phyloP scores from a whole-genome alignment of 2,329 filamentous ascomycete genomes.

The Leptosphaerulina australis region DNA sequence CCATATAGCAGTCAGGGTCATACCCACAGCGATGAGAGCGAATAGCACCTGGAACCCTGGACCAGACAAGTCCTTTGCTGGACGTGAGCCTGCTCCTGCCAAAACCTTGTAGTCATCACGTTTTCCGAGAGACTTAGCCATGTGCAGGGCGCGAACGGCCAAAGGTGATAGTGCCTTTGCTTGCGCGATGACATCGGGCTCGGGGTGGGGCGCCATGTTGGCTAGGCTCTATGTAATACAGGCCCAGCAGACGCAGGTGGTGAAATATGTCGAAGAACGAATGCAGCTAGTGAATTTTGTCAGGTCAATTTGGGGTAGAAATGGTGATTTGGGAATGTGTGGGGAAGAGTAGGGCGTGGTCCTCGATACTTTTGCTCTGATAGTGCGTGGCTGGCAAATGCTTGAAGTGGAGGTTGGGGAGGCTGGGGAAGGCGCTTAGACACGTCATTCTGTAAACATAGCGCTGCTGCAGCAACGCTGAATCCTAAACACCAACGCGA shows the following conservation, averaged over 20 bases:
- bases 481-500: neutral
- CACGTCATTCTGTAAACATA: constrained; percentile 2
- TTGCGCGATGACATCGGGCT: constrained; percentile 26
- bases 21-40: constrained; percentile 76
- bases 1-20: constrained; percentile 82
- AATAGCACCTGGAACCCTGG: constrained; percentile 81
- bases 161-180: constrained; percentile 37
- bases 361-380: constrained; percentile 10
- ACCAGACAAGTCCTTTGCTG: constrained; percentile 53
- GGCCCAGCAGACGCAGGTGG: constrained; percentile 17
- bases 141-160: constrained; percentile 36
- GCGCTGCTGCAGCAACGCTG: constrained; percentile 6
- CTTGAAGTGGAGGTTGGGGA: constrained; percentile 5
- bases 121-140: constrained; percentile 40
- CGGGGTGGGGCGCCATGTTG: constrained; percentile 42
- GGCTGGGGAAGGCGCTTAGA: constrained; percentile 12
- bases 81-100: constrained; percentile 44
- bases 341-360: constrained; percentile 15
- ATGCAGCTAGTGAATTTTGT: constrained; percentile 12
- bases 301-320: constrained; percentile 2
- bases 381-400: constrained; percentile 12
- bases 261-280: constrained; percentile 11
- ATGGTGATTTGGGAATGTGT: constrained; percentile 17
- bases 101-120: constrained; percentile 32
- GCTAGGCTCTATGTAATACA: constrained; percentile 23